Evolutionary conservation across 164 flowering plant species (phyloP), one percentile per base, ranked within the genome.

Genomic region (Houttuynia cordata): DNA sequence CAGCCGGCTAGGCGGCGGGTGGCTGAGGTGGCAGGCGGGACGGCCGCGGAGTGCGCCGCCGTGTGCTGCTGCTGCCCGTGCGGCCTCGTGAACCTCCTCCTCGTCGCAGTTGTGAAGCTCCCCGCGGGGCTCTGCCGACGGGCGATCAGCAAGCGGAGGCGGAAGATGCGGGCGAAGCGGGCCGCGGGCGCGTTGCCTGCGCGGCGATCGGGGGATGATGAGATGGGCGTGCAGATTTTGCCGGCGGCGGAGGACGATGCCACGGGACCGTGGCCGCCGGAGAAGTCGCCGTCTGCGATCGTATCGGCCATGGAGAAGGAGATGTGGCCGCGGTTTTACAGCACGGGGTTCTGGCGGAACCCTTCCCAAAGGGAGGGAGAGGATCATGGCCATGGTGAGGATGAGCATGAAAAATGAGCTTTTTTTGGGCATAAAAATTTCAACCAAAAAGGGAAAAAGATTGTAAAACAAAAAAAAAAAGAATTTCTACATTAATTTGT

Each of bases 21-120:
- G 50, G 96, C 78, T 9, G 96, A 89, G 73, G 74, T 81, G 0
- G 95, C 87, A 15, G 98, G 96, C 0, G 93, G 83, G 14, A 80
- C 96, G 0, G 57, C 91, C 12, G 97, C 97, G 37, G 87, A 80
- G 58, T 86, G 97, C 68, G 92, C 92, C 5, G 97, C 92, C 0
- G 62, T 93, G 15, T 79, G 83, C 66, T 93, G 97, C 68, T 93
- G 98, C 66, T 93, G 91, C 58, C 98, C 98, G 0, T 86, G 86
- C 64, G 87, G 80, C 10, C 60, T 89, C 45, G 64, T 75, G 39
- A 80, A 82, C 60, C 68, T 93, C 20, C 52, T 86, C 1, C 62
- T 81, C 9, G 76, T 89, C 19, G 84, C 83, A 0, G 72, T 84
- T 20, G 88, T 82, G 74, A 90, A 82, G 67, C 30, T 93, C 4